Base-by-base conservation (phyloP, 2,329 filamentous ascomycete genomes). In the Pseudogymnoascus sp. region DNA sequence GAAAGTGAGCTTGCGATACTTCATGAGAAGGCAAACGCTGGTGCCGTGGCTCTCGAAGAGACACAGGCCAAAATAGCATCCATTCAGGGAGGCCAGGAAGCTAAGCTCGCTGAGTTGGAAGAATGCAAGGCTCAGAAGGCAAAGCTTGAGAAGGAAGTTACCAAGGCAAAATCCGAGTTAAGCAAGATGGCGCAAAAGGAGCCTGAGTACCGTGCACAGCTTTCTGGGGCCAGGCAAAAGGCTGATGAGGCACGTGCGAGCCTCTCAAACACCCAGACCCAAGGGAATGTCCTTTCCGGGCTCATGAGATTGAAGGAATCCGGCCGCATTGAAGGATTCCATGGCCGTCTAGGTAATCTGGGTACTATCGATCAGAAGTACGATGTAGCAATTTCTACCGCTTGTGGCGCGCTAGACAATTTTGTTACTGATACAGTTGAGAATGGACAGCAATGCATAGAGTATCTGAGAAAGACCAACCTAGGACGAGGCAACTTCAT, bases 341-440 rank as follows among this genome's bases (percentile, higher is more conserved):
- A 99, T 71, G 95, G 95, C 26, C 87, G 95, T 33, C 86, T 99
- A 3, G 96, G 95, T 9, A 97, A 97, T 69, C 83, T 99, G 0
- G 95, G 95, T 47, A 87, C 90, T 0, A 99, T 99, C 68, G 93
- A 99, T 71, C 83, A 90, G 73, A 91, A 90, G 76, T 99, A 96
- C 75, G 95, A 99, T 71, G 86, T 99, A 47, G 95, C 95, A n/a
- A 96, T 99, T 65, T 99, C 96, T 0, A 99, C 95, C 0, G 96
- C 95, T 10, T 97, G 95, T 69, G 87, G 90, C 53, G 84, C 89
- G 2, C 84, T 99, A 9, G 91, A 99, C 76, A 96, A 97, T 73
- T 93, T 99, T 76, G 93, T 99, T 9, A 96, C 96, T 0, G 95
- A 97, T 71, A 93, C 91, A 0, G 93, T 97, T 13, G 95, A 97